Evolutionary conservation across 345 rosid species (phyloP), one percentile per base, ranked within the genome.

Genomic region (Moricandia arvensis): DNA sequence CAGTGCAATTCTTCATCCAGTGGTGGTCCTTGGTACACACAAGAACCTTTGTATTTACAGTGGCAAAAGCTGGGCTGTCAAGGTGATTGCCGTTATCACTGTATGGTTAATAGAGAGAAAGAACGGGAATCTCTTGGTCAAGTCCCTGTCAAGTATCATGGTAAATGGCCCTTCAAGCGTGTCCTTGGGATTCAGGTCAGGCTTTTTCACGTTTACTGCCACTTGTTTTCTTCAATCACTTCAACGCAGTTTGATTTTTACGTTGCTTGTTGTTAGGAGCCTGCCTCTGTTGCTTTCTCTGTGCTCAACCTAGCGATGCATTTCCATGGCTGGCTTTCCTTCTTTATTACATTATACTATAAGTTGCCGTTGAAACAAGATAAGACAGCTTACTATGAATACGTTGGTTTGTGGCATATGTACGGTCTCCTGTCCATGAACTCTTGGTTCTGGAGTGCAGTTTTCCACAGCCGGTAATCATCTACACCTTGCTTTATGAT

Each of bases 141-240:
- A 43, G 61, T 27, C 69, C 93, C 96, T 11, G 80, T 87, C 67
- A 90, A 90, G 82, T 90, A 88, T 75, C 89, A 90, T 80, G 91
- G 93, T 69, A 90, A 89, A 87, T 90, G 96, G 96, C 91, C 93
- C 21, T 90, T 90, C 81, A 81, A 63, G 71, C 91, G 90, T 75
- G 84, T 86, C 9, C 83, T 81, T 68, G 91, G 93, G 53, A 84
- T 90, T 64, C 90, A 90, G 93, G 93, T 87, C 53, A 21, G 77
- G 64, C 67, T 45, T 45, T 45, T 38, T 67, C 24, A 54, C 49
- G 8, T 18, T 34, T 7, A 34, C 18, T 12, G 1, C 51, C 15
- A 35, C 21, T 49, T 59, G 5, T 45, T 60, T 33, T 70, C 27
- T 71, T 66, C 57, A 31, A 33, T 34, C 68, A 13, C 12, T 15